Percentiles rank a stretch among this genome's conserved stretches.
Conservation (phyloP, 2,329 filamentous ascomycete genomes). For the Diplodia intermedia region DNA sequence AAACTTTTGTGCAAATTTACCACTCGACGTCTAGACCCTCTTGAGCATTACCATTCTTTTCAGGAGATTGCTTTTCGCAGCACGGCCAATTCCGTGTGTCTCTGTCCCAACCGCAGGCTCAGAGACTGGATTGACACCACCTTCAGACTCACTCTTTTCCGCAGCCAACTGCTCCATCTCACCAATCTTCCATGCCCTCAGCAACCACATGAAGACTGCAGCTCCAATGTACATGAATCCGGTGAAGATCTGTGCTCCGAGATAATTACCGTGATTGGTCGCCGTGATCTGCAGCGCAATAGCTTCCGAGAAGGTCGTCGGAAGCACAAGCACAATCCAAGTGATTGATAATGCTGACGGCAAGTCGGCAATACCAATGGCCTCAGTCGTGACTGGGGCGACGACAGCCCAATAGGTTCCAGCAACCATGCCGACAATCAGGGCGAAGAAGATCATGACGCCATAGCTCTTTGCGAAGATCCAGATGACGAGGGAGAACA, state of each 20-base stretch:
- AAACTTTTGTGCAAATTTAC: background rate
- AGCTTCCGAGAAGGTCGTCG: conserved; percentile 68
- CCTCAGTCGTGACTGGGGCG: conserved; percentile 73
- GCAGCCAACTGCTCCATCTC: conserved; percentile 55
- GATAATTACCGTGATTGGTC: conserved; percentile 58
- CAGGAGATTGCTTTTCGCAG: conserved; percentile 14
- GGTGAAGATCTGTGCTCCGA: conserved; percentile 65
- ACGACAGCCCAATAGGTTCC: conserved; percentile 72
- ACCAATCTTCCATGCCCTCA: conserved; percentile 67
- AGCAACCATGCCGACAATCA: conserved; percentile 70
- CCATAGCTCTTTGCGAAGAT: conserved; percentile 71
- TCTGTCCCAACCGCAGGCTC: background rate
- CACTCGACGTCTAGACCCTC: conserved; percentile 7
- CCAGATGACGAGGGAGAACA: conserved; percentile 76
- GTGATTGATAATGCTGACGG: conserved; percentile 73
- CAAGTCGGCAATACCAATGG: conserved; percentile 72
- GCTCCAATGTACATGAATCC: conserved; percentile 68
- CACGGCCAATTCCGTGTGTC: background rate
- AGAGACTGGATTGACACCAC: conserved; percentile 39
- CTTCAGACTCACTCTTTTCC: conserved; percentile 39
- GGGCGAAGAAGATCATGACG: conserved; percentile 72
- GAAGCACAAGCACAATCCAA: conserved; percentile 75
- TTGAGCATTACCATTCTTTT: conserved; percentile 26
- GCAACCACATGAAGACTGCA: conserved; percentile 59
- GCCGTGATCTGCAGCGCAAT: conserved; percentile 63